Base-by-base conservation (phyloP, 169 alveolate species). In the Fabrea salina region DNA sequence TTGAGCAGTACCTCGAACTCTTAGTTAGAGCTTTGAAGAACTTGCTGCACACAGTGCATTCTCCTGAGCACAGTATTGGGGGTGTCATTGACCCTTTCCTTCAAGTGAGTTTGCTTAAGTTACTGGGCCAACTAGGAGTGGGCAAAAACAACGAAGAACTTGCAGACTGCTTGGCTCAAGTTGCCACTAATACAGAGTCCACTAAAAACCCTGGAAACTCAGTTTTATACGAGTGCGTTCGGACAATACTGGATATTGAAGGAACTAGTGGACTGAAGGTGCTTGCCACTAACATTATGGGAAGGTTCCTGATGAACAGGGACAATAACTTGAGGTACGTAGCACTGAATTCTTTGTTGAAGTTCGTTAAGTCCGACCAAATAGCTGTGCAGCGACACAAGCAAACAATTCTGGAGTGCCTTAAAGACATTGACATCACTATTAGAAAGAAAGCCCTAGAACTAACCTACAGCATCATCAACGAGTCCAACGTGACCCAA, bases 201-300 rank as follows among this genome's bases (percentile, higher is more conserved):
- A 75, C 96, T 54, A 97, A 96, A 86, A 97, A 98, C 85, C 97
- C 99, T n/a, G 99, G 99, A 43, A 96, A 97, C 89, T 93, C 99
- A 27, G 97, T 98, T 33, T 87, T 98, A 79, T 97, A 97, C 83
- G 99, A 98, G 80, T 97, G 99, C 84, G 99, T 97, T 19, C 84
- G 97, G 83, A 95, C 99, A 13, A 97, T 98, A 75, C 93, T 97
- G 91, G 91, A 92, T 72, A 94, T 95, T 72, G 97, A 95, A 49
- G 80, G 93, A 22, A 95, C 94, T 19, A 86, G 96, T 27, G 94
- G 95, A 13, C 87, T 96, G 8, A 91, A 96, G 76, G 96, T 96
- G n/a, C 83, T 96, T 44, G 99, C 98, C 0, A 95, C 96, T 47
- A 96, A 97, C 81, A 97, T 97, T 13, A 91, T 98, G 47, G 98